Evolutionary conservation across 805 yeast genomes (phyloP), one percentile per base, ranked within the genome.

Genomic region (Yamadazyma phyllophila): DNA sequence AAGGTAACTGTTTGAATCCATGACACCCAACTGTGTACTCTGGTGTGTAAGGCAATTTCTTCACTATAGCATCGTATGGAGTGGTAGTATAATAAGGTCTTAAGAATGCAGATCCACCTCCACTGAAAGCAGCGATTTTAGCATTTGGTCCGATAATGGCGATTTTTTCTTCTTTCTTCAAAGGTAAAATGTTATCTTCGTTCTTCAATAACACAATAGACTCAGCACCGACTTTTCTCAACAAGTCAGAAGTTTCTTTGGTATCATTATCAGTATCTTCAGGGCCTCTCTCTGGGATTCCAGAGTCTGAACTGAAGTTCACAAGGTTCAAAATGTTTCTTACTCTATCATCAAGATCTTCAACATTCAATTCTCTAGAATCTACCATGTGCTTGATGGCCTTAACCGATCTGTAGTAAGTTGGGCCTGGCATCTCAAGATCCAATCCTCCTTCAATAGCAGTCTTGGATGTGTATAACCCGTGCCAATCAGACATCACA

Each of bases 111-210:
- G 67, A 61, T 3, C 69, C 69, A n/a, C 69, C 69, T 10, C 69
- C 69, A 47, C 65, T 56, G 45, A 55, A 60, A 27, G 65, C 59
- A 9, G 60, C 49, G 33, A 35, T 36, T 47, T 62, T 62, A 26
- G 69, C 67, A 44, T 63, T 63, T 12, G 67, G 67, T 1, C 69
- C 69, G 32, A 64, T 63, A 4, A 65, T 60, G 2, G 66, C 69
- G 10, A 63, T 52, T 9, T 51, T 53, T 12, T 65, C 66, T 14
- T 54, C 46, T 50, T 67, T 73, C 33, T 54, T 55, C 45, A 65
- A 57, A 1, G 69, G 69, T 32, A 65, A 57, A 11, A 65, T 31
- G 27, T 51, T 38, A 8, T 32, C 45, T 29, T 64, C 61, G 45
- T 65, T 65, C 41, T 63, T 65, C 43, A 64, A 51, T 32, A 65